Conservation (phyloP, 2,329 filamentous ascomycete species). For the Botrytis aclada region DNA sequence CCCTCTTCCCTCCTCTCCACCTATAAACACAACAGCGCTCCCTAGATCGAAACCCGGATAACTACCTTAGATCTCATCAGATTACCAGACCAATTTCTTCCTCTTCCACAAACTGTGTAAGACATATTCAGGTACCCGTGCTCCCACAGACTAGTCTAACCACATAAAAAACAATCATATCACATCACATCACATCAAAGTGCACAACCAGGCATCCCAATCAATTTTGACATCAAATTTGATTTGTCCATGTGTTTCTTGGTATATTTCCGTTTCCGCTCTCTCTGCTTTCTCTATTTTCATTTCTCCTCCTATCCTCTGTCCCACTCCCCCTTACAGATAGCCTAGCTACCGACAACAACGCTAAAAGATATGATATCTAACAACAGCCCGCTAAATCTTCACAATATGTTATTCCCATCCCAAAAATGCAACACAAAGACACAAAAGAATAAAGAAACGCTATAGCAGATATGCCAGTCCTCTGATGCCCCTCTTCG, state of each 20-base stretch:
- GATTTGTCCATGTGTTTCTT: not conserved
- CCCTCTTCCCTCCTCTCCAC: not conserved
- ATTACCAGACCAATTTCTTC: not conserved
- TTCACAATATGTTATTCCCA: not conserved
- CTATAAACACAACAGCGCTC: no score
- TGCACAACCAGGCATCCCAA: not conserved
- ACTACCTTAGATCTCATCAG: not conserved
- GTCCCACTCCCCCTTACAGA: not conserved
- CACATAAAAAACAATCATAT: no score
- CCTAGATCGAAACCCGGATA: no score
- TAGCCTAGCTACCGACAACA: not conserved
- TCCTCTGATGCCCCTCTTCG: not conserved
- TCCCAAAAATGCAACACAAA: not conserved
- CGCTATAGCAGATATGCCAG: slow-evolving; percentile 3
- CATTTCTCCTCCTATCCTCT: not conserved
- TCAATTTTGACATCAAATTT: not conserved
- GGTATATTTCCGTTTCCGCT: not conserved
- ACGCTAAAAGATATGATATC: not conserved
- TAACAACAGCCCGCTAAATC: not conserved
- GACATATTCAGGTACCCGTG: not conserved
- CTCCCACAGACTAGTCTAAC: not conserved
- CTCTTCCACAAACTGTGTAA: not conserved
- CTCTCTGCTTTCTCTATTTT: not conserved
- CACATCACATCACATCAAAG: not conserved
- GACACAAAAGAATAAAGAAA: not conserved